Evolutionary conservation across 2,329 filamentous ascomycete species (phyloP), one percentile per base, ranked within the genome.

Genomic region (Botrytis porri): DNA sequence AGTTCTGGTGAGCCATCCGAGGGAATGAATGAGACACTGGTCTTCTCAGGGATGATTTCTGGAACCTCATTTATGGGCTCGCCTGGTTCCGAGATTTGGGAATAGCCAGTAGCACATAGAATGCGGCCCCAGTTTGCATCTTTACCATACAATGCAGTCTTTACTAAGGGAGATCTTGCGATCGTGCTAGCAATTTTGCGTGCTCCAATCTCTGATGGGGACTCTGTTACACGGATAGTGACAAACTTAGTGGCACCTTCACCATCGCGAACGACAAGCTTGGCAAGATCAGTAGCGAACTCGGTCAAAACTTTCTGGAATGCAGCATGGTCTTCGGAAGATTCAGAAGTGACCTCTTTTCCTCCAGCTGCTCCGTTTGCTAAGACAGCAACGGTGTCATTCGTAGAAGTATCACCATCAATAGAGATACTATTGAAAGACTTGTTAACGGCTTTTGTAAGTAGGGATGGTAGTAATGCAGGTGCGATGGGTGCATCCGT

Each of bases 51-150:
- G 0, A 88, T 83, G 70, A 96, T 88, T 63, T 89, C 88, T 1
- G 86, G 84, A 1, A 92, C 89, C 1, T 90, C 88, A 73, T 86
- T 88, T 57, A 84, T 81, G n/a, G 85, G 83, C 77, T 85, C 82
- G 2, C 87, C 88, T 0, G 88, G 88, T 76, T 88, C 87, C 2
- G 86, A 88, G 75, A 91, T 86, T 64, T 89, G 83, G 22, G 89
- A 86, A 81, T 98, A 98, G 4, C 96, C 96, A 7, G 95, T 94
- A 0, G 96, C 95, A 82, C 96, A 98, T 41, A 98, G 87, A 75
- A 99, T 97, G 71, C 96, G 94, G 48, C 96, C 96, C 96, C 96
- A 99, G 85, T 99, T 99, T 29, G 96, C 96, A 81, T 99, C 96
- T 82, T 94, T 94, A 76, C 96, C 96, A 83, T 99, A 99, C 59